These are phyloP conservation scores for Penicillium parvum DNA, from an alignment of 495 filamentous ascomycete species.

Conservation along the genomic window DNA sequence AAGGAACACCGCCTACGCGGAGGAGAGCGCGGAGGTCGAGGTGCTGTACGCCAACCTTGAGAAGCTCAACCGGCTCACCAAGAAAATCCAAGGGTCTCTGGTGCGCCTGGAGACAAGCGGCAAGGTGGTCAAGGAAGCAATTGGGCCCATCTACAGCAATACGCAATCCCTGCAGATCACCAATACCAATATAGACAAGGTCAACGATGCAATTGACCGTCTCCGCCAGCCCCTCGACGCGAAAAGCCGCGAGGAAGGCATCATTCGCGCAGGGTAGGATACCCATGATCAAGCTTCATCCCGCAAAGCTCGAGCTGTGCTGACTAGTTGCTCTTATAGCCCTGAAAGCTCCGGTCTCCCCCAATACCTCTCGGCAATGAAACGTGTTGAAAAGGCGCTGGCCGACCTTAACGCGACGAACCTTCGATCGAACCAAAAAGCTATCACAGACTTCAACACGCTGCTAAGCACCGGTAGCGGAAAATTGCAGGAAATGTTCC, in stretches of 20 bases:
- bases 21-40: constrained; percentile 69
- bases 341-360: constrained; percentile 74
- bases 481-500: constrained; percentile 78
- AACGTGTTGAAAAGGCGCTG: constrained; percentile 78
- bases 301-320: not conserved
- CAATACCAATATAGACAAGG: constrained; percentile 81
- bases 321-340: constrained; percentile 33
- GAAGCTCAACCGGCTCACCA: constrained; percentile 70
- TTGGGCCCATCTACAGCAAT: constrained; percentile 89
- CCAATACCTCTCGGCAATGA: constrained; percentile 85
- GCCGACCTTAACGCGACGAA: constrained; percentile 79
- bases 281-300: not conserved
- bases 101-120: constrained; percentile 80
- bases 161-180: constrained; percentile 82
- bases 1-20: constrained; percentile 55
- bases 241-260: constrained; percentile 81
- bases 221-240: constrained; percentile 84
- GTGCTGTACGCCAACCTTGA: constrained; percentile 62
- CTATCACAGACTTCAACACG: constrained; percentile 71
- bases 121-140: constrained; percentile 83
- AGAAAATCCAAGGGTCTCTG: constrained; percentile 88
- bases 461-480: constrained; percentile 72
- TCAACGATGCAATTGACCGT: constrained; percentile 80
- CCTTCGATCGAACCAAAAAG: constrained; percentile 84
- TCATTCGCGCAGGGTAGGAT: constrained; percentile 74